Base-by-base conservation (phyloP, 1,139 yeast genomes). In the Hyphopichia buzzinii region DNA sequence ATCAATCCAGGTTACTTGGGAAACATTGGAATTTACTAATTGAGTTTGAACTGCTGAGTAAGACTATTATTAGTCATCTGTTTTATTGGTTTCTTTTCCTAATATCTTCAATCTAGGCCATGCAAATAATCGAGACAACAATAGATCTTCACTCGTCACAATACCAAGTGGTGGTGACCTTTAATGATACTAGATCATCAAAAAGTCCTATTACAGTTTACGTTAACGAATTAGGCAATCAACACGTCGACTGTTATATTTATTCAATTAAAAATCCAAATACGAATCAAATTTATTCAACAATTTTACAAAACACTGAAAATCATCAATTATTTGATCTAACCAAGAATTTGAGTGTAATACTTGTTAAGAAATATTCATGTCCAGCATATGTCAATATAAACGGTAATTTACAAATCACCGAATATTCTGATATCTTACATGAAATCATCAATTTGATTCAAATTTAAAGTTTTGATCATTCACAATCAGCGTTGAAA, bases 371-470 rank as follows among this genome's bases (percentile, higher is more conserved):
- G 29, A 50, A 47, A 36, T 43, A 38, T 17, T 24, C 42, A 3
- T 37, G 39, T 10, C 57, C 57, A 3, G 30, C 43, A 2, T 50
- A 50, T 30, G 42, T 50, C 30, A 44, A 43, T 28, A 33, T 51
- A 2, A 48, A 41, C 38, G 52, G 52, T n/a, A n/a, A 30, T 8
- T 8, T 30, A 3, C 4, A 7, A 4, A 13, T 30, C 4, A 8
- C 8, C 5, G 26, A 30, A 22, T 30, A 23, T 11, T 7, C 33
- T 23, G 4, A 3, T 3, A 15, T 30, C 10, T 6, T 24, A 4
- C 12, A 17, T 10, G 3, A 13, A 14, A 13, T 30, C 3, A 16
- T 30, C 11, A 13, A 30, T 11, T 3, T 30, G 8, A 8, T 30
- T 19, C 23, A 19, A n/a, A n/a, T n/a, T n/a, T n/a, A n/a, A n/a